Percentiles rank a stretch among this genome's conserved stretches.
phyloP scores from a whole-genome alignment of 2,329 filamentous ascomycete genomes.

The Fusarium sublunatum region DNA sequence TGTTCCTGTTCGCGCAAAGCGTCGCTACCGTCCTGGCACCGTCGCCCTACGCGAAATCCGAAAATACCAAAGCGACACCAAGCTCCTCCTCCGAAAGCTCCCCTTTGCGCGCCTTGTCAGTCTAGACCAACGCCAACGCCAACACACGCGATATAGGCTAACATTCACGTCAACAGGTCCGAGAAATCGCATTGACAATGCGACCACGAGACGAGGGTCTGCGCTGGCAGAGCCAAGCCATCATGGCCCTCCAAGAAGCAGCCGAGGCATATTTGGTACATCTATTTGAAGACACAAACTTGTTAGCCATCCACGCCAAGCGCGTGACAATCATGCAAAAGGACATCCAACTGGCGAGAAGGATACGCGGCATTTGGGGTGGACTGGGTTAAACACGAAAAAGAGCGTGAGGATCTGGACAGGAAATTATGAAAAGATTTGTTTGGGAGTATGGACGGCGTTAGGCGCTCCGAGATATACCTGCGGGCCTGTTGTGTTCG shows the following conservation, averaged over 20 bases:
- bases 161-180: slow-evolving; percentile 48
- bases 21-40: slow-evolving; percentile 81
- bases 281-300: slow-evolving; percentile 84
- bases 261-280: slow-evolving; percentile 97
- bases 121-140: background rate
- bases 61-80: slow-evolving; percentile 88
- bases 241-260: slow-evolving; percentile 92
- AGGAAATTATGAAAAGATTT: slow-evolving; percentile 20
- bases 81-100: slow-evolving; percentile 83
- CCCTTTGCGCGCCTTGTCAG: slow-evolving; percentile 81
- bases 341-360: slow-evolving; percentile 91
- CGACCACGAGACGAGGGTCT: slow-evolving; percentile 75
- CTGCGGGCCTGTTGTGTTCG: slow-evolving; percentile 28
- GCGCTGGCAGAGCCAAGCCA: slow-evolving; percentile 96
- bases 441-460: slow-evolving; percentile 28
- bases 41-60: slow-evolving; percentile 91
- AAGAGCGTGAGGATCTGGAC: slow-evolving; percentile 1
- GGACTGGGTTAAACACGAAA: slow-evolving; percentile 64
- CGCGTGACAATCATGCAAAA: slow-evolving; percentile 98
- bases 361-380: slow-evolving; percentile 83
- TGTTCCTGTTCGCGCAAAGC: slow-evolving; percentile 69
- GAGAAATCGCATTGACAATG: slow-evolving; percentile 77
- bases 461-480: slow-evolving; percentile 43
- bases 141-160: slow-evolving; percentile 26
- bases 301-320: slow-evolving; percentile 97